Conservation (phyloP, 495 filamentous ascomycete species). For the Talaromyces proteolyticus region DNA sequence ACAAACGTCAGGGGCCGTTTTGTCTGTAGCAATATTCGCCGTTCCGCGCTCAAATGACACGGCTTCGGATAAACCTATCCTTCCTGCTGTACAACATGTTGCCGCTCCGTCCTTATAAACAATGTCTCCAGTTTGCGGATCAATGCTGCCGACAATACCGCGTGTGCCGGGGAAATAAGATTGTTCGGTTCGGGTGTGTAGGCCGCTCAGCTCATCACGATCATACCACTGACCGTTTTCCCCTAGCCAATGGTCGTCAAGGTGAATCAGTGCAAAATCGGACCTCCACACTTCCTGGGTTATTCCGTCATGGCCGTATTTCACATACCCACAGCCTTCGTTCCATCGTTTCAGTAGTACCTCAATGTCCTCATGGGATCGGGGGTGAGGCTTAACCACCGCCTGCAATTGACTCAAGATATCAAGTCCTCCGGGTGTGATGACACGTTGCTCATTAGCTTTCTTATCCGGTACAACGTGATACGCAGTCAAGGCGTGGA, state of each 20-base stretch:
- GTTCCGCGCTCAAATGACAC: not conserved
- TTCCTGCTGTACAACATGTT: constrained; percentile 6
- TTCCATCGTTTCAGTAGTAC: constrained; percentile 2
- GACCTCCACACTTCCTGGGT: constrained; percentile 2
- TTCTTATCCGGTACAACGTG: constrained; percentile 2
- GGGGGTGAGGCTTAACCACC: not conserved
- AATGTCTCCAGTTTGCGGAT: constrained; percentile 6
- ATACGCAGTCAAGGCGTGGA: constrained; percentile 5
- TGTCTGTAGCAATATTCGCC: not conserved
- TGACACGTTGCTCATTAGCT: not conserved
- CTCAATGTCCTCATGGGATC: not conserved
- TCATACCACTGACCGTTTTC: constrained; percentile 6
- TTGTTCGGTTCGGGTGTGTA: not conserved
- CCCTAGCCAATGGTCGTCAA: constrained; percentile 5
- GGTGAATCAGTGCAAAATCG: constrained; percentile 5
- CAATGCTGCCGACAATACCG: constrained; percentile 1
- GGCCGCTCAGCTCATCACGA: not conserved
- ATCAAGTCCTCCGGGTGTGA: constrained; percentile 7
- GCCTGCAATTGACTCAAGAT: constrained; percentile 1
- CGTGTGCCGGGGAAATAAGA: not conserved
- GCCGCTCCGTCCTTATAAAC: constrained; percentile 7
- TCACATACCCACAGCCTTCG: not conserved
- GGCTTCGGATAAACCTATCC: constrained; percentile 2
- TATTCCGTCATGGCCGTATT: constrained; percentile 3
- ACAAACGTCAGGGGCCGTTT: constrained; percentile 1